Base-by-base conservation (phyloP, 164 flowering plant species). In the Berberis vulgaris region DNA sequence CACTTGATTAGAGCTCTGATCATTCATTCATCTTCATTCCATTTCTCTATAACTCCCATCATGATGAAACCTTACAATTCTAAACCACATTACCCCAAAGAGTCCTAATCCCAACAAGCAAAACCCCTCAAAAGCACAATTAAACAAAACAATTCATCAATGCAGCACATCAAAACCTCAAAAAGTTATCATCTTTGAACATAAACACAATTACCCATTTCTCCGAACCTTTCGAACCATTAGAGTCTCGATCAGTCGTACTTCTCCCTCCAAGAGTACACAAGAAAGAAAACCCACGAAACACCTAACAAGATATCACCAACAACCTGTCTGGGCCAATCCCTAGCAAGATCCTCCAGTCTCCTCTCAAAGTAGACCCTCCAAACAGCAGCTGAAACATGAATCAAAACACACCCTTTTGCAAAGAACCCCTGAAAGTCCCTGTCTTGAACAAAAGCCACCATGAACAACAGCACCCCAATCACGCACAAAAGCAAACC, bases 181-280 rank as follows among this genome's bases (percentile, higher is more conserved):
- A 26, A 26, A 26, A 26, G 26, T 26, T 26, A 26, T 26, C 26
- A 26, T 26, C 26, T 26, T 26, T 26, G 26, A 26, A 26, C 26
- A 26, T 26, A 26, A 26, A 26, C 26, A 26, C 26, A 26, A 26
- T 26, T 26, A 26, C 26, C 26, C 26, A 26, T 26, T 26, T 26
- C 26, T 26, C 26, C 26, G 26, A 26, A 26, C 26, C 26, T 26
- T 0, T 26, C 26, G 26, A 26, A 26, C 26, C 26, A 26, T 26
- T 26, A 26, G 26, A 26, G 26, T 26, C 26, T 26, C 26, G 26
- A 64, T 41, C 47, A 85, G 70, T 88, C 91, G 73, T 88, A 88
- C 72, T 88, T 88, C 72, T 88, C 91, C 57, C 86, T 82, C 89
- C 96, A 88, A 1, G 91, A 73, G 59, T 77, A 83, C 3, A 86